These are phyloP conservation scores for Atalantia buxifolia DNA, from an alignment of 345 rosid species.

Conservation along the genomic window DNA sequence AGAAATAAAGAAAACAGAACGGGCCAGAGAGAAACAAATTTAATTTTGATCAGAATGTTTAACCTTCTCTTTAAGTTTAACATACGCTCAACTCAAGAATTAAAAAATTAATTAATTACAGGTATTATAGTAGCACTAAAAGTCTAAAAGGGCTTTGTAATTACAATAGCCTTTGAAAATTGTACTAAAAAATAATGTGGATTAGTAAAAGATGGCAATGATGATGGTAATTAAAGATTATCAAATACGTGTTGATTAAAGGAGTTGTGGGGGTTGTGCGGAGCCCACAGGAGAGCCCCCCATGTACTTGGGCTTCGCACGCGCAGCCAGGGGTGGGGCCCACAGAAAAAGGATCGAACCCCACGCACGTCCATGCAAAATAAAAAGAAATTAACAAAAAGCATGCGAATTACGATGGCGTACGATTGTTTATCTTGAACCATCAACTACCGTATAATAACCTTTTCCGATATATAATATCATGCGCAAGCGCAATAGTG, in stretches of 20 bases:
- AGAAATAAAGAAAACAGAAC: not conserved
- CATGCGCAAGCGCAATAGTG: constrained; percentile 1
- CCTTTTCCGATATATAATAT: too few species aligned
- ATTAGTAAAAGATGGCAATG: constrained; percentile 2
- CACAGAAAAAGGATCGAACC: not conserved
- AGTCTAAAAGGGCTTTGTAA: too few species aligned
- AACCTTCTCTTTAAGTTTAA: not conserved
- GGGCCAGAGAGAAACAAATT: constrained; percentile 2
- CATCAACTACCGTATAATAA: not conserved
- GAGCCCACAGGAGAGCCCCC: constrained; percentile 36
- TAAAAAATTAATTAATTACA: not conserved
- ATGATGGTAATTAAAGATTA: not conserved
- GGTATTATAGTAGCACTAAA: not conserved
- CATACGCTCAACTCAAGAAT: not conserved
- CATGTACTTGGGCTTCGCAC: constrained; percentile 58
- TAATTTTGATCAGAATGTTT: not conserved
- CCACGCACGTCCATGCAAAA: constrained; percentile 58
- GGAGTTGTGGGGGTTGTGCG: not conserved
- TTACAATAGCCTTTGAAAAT: not conserved
- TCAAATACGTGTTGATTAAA: constrained; percentile 6
- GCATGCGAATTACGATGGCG: constrained; percentile 7
- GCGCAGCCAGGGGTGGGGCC: constrained; percentile 65
- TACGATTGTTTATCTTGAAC: constrained; percentile 4
- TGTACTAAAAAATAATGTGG: not conserved
- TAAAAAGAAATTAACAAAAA: not conserved